These are phyloP conservation scores for Gleditsia sinensis DNA, from an alignment of 306 rosid genomes.

Conservation along the genomic window DNA sequence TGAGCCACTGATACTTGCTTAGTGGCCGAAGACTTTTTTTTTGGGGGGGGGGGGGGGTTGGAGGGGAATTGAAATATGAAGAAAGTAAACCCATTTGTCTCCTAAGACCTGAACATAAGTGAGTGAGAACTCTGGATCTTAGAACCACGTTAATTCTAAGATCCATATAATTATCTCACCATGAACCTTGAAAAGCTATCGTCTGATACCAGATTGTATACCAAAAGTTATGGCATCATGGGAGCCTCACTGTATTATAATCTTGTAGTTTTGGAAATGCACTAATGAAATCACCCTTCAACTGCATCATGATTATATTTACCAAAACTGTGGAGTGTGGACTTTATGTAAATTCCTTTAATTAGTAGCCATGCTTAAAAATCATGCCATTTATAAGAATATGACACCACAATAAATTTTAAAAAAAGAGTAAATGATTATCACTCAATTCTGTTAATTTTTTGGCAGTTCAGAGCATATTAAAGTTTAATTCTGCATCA, in stretches of 20 bases:
- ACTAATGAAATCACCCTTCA: neutral
- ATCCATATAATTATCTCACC: neutral
- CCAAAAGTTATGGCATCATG: neutral
- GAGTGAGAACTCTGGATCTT: neutral
- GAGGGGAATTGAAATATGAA: neutral
- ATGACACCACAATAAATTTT: neutral
- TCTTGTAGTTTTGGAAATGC: neutral
- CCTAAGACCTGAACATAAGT: neutral
- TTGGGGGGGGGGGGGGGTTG: no score
- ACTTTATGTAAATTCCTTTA: neutral
- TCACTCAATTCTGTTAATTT: neutral
- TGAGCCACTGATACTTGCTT: neutral
- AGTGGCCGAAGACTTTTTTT: neutral
- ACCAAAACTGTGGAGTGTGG: constrained; percentile 9
- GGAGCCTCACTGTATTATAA: no score
- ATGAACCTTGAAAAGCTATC: neutral
- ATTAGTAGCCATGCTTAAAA: neutral
- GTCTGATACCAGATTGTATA: neutral
- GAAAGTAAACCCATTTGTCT: neutral
- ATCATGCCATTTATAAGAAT: neutral
- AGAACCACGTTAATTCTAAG: neutral
- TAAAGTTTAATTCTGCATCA: neutral
- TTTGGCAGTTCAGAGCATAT: neutral
- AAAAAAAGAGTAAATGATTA: constrained; percentile 3
- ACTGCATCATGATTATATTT: neutral